phyloP scores from a whole-genome alignment of 306 rosid genomes.

The Begonia loranthoides region DNA sequence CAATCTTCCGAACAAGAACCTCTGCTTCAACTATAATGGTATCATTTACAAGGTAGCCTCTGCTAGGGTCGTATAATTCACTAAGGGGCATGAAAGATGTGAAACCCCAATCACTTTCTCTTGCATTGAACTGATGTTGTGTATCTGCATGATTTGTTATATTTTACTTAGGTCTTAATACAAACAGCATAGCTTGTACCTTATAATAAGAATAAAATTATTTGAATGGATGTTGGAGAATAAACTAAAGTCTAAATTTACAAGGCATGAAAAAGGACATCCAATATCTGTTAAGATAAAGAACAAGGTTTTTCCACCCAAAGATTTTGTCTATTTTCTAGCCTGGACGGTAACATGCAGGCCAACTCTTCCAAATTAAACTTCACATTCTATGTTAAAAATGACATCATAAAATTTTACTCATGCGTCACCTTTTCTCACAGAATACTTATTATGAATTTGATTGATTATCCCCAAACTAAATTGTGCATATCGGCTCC shows the following conservation, averaged over 20 bases:
- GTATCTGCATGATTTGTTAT: slow-evolving; percentile 41
- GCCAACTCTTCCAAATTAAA: no score
- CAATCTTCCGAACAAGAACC: slow-evolving; percentile 72
- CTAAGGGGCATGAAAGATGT: slow-evolving; percentile 87
- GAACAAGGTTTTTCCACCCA: no score
- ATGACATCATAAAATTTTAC: background rate
- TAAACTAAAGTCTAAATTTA: no score
- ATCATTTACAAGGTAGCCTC: slow-evolving; percentile 75
- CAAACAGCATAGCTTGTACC: no score
- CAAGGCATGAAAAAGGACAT: no score
- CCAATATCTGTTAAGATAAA: no score
- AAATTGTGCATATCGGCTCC: slow-evolving; percentile 89
- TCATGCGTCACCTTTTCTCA: slow-evolving; percentile 52
- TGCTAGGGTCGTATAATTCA: slow-evolving; percentile 64
- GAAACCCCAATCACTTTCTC: slow-evolving; percentile 97
- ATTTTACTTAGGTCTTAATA: no score
- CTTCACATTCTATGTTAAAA: no score
- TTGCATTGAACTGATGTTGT: slow-evolving; percentile 77
- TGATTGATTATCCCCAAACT: slow-evolving; percentile 70
- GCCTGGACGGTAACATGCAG: no score
- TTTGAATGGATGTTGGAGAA: no score
- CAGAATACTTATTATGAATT: slow-evolving; percentile 45
- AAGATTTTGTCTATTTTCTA: no score
- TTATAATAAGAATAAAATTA: no score
- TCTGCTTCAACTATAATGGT: slow-evolving; percentile 65